Base-by-base conservation (phyloP, 768 basidiomycete species). In the Lyophyllum shimeji region DNA sequence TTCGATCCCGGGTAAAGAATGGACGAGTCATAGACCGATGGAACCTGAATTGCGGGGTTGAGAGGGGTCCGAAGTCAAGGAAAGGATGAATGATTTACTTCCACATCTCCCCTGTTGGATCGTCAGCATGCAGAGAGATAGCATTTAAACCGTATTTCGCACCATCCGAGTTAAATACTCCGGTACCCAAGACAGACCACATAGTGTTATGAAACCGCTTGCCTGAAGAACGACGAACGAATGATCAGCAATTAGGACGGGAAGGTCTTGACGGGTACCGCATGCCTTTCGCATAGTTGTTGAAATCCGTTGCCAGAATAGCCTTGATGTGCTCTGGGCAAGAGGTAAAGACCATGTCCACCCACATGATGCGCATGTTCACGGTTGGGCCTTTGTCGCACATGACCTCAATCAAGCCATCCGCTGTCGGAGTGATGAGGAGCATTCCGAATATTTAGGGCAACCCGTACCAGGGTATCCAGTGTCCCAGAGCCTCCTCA, bases 131-230 rank as follows among this genome's bases (percentile, higher is more conserved):
- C 29, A 5, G 25, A 31, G 2, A 39, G 23, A 12, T 24, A 24
- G 8, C 33, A 1, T 12, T 11, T 50, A 20, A 24, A 7, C 13
- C 7, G 11, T 15, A 5, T 40, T 27, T 52, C 73, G 55, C 60
- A 79, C 85, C 85, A 52, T 87, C 85, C 13, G 83, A 82, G 59
- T 88, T 87, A 65, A 89, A 89, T 3, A 88, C 82, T 0, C 87
- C 87, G 11, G 76, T 76, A 0, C 87, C 87, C 15, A 87, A 68
- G 11, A 87, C 74, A 1, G 76, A 73, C 3, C 68, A 67, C 74
- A 81, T 75, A 15, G 71, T 71, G 20, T 68, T 58, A 45, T 70
- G 75, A 47, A 84, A 79, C n/a, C 68, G 68, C 53, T 74, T 63
- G 24, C 80, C 80, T 80, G 34, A 17, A 37, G 34, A 2, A 37